A percentile compares a stretch with the other conserved stretches of the same genome.
These are phyloP conservation scores for Lyophyllum atratum DNA, from an alignment of 768 basidiomycete genomes.

Conservation along the genomic window DNA sequence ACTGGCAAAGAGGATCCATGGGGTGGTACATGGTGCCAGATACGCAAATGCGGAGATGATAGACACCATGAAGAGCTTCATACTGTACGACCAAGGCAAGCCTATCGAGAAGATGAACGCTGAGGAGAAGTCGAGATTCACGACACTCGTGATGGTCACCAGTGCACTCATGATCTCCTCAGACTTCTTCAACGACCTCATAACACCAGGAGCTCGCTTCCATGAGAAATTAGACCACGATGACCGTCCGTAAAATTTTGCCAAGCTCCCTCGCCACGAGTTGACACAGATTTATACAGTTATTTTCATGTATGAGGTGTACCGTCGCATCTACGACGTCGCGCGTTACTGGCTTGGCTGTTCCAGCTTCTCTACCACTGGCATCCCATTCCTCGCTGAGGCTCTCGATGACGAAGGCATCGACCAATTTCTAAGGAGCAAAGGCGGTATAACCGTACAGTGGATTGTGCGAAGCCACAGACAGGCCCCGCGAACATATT, in stretches of 20 bases:
- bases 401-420: constrained; percentile 17
- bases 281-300: constrained; percentile 7
- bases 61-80: constrained; percentile 9
- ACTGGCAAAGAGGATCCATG: not conserved
- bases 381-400: constrained; percentile 14
- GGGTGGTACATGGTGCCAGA: not conserved
- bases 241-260: not conserved
- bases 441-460: constrained; percentile 14
- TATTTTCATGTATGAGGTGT: constrained; percentile 19
- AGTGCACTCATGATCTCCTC: constrained; percentile 11
- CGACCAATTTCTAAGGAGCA: constrained; percentile 12
- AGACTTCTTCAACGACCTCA: constrained; percentile 13
- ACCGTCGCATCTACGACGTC: constrained; percentile 14
- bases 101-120: not conserved
- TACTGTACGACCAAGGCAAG: constrained; percentile 1
- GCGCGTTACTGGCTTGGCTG: constrained; percentile 18
- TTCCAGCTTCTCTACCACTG: constrained; percentile 12
- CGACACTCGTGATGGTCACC: not conserved
- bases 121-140: constrained; percentile 2
- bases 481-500: constrained; percentile 2
- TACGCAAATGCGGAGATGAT: constrained; percentile 5
- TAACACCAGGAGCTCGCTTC: not conserved
- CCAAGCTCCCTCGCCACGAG: not conserved
- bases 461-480: constrained; percentile 7
- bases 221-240: not conserved